These are phyloP conservation scores for Aspergillus quadricinctus DNA, from an alignment of 2,329 filamentous ascomycete species.

Conservation along the genomic window DNA sequence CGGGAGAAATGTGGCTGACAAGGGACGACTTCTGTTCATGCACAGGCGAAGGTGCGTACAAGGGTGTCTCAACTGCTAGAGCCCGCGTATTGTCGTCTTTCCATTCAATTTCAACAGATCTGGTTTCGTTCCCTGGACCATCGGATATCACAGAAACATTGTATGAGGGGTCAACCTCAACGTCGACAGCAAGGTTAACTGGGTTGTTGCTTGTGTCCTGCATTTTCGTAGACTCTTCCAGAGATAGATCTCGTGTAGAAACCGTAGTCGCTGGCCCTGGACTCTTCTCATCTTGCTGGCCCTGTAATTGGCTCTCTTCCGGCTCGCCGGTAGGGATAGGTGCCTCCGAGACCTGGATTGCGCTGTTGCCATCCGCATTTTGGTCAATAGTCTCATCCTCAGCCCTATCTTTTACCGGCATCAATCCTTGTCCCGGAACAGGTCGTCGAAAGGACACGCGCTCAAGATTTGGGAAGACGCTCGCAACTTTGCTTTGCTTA, in stretches of 20 bases:
- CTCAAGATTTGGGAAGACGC: constrained; percentile 34
- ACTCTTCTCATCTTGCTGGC: constrained; percentile 3
- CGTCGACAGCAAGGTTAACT: constrained; percentile 8
- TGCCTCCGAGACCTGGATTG: constrained; percentile 43
- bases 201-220: constrained; percentile 7
- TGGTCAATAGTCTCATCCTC: constrained; percentile 34
- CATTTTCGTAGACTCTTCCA: constrained; percentile 1
- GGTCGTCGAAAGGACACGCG: constrained; percentile 29
- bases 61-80: constrained; percentile 11
- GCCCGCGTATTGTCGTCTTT: constrained; percentile 1
- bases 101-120: constrained; percentile 7
- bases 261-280: constrained; percentile 5
- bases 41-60: constrained; percentile 14
- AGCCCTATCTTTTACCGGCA: constrained; percentile 36
- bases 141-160: constrained; percentile 12
- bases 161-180: constrained; percentile 14
- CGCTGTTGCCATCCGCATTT: constrained; percentile 42
- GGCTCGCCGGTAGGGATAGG: constrained; percentile 30
- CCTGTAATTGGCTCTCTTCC: constrained; percentile 35
- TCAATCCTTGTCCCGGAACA: constrained; percentile 14
- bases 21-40: constrained; percentile 45
- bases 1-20: constrained; percentile 38
- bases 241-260: constrained; percentile 2
- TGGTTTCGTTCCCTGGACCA: neutral
- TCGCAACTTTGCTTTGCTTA: constrained; percentile 28